Percentiles rank a stretch among this genome's conserved stretches.
Evolutionary conservation across 2,329 filamentous ascomycete species (phyloP).

Genomic region (Periconia sp.): DNA sequence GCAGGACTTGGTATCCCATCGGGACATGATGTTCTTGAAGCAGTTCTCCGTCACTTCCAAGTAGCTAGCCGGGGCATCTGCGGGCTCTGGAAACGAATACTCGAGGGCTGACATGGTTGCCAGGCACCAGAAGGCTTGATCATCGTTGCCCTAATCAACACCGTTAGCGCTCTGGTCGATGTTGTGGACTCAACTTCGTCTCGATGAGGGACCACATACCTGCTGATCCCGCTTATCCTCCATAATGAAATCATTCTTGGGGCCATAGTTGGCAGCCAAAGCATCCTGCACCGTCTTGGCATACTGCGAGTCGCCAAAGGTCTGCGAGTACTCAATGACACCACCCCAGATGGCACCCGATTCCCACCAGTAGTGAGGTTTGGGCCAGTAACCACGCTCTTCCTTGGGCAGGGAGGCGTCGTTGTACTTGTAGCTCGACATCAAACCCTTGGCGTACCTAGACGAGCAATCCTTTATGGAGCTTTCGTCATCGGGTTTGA

Average conservation of each 20-base stretch:
- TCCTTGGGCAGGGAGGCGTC: conserved; percentile 20
- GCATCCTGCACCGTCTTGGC: conserved; percentile 44
- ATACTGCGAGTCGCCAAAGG: conserved; percentile 49
- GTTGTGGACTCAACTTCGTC: neutral
- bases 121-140: conserved; percentile 74
- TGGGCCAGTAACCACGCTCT: conserved; percentile 45
- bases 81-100: conserved; percentile 64
- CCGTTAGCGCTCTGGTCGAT: neutral
- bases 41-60: conserved; percentile 68
- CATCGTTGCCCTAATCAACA: conserved; percentile 64
- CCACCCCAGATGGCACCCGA: conserved; percentile 44
- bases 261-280: conserved; percentile 47
- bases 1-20: conserved; percentile 71
- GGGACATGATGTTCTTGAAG: conserved; percentile 68
- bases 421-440: conserved; percentile 39
- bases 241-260: conserved; percentile 47
- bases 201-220: conserved; percentile 12
- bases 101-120: conserved; percentile 69
- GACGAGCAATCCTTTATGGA: conserved; percentile 32
- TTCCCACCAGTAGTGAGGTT: conserved; percentile 53
- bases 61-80: conserved; percentile 53
- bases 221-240: conserved; percentile 43
- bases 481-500: conserved; percentile 35
- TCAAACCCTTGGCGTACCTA: conserved; percentile 37
- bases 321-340: conserved; percentile 49